Evolutionary conservation across 495 filamentous ascomycete genomes (phyloP), one percentile per base, ranked within the genome.

Genomic region (Podospora comata): DNA sequence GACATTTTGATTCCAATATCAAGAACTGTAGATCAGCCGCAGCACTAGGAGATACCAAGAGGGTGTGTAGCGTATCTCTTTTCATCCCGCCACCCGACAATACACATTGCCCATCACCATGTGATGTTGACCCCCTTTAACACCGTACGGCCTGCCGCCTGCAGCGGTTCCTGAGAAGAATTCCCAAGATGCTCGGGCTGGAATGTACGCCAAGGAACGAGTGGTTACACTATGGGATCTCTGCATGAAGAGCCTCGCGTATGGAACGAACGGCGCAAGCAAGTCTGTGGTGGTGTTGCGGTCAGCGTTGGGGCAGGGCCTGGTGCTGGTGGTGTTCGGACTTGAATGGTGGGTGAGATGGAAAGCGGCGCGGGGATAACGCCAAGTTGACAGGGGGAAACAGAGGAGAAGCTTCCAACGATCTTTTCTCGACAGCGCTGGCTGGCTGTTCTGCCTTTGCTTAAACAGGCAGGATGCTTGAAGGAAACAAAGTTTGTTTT

Each of bases 211-310:
- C 55, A 58, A 58, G 55, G 39, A 16, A 16, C 39, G 6, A 48
- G 39, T 48, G 39, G 55, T 58, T 19, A 18, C 55, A 58, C 55
- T 58, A 58, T 58, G 55, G 55, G 23, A 58, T 58, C 55, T 32
- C 5, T 58, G 55, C 55, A 58, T 19, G n/a, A 58, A 58, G 23
- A 58, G 55, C 23, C 16, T 56, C 54, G 15, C 54, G 30, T 32
- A 32, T 5, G 7, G 4, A 32, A 32, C 30, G 30, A 32, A 32
- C 30, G 30, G 30, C 30, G 30, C 7, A 32, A 32, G 30, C 39
- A 48, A 48, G 39, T 48, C 7, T 32, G 30, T 7, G 30, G 30
- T 48, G 39, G 39, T 48, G 39, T 48, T 48, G 39, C 39, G 39
- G 39, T 48, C 39, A 48, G 39, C 39, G 13, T 11, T 32, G 30